Base-by-base conservation (phyloP, 1,284 basidiomycete species). In the Marasmius tenuissimus region DNA sequence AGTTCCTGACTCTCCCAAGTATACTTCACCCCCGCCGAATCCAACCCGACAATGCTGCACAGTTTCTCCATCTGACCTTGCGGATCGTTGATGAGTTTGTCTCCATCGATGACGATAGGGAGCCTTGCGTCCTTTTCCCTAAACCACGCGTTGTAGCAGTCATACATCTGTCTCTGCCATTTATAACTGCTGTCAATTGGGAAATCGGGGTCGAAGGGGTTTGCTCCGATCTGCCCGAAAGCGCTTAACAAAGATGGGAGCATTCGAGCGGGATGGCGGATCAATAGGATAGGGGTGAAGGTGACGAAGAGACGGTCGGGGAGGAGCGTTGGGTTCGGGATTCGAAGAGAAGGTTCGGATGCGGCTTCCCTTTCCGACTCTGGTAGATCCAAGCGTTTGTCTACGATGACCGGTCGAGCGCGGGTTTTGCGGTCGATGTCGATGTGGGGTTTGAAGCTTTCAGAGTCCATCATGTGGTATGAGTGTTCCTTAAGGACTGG, bases 101-200 rank as follows among this genome's bases (percentile, higher is more conserved):
- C 52, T 20, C 52, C 52, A 37, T 54, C 52, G 9, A 54, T 38
- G 34, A 54, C 52, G 34, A 54, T 18, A 9, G 52, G 52, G 8
- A 37, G 18, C 9, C 33, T 54, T 37, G 18, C 6, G 18, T 49
- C 27, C 18, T 49, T 49, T 12, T n/a, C 48, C 18, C 5, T 27
- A 38, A 37, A 54, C 33, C n/a, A 54, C 6, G 34, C 52, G 2
- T 34, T 37, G 16, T 54, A 54, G 34, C 33, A 54, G 27, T 54
- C 52, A n/a, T 54, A 54, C 37, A 54, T 38, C 34, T 37, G 35
- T n/a, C 52, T 1, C 35, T 54, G 52, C 52, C 52, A 54, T 54
- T 54, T 54, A n/a, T 37, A 37, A 14, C 34, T 37, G 1, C 18
- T 37, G 14, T 37, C 33, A 4, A 54, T 54, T 14, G 34, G 12